These are phyloP conservation scores for Singerocomus inundabilis DNA, from an alignment of 1,284 basidiomycete species.

Conservation along the genomic window DNA sequence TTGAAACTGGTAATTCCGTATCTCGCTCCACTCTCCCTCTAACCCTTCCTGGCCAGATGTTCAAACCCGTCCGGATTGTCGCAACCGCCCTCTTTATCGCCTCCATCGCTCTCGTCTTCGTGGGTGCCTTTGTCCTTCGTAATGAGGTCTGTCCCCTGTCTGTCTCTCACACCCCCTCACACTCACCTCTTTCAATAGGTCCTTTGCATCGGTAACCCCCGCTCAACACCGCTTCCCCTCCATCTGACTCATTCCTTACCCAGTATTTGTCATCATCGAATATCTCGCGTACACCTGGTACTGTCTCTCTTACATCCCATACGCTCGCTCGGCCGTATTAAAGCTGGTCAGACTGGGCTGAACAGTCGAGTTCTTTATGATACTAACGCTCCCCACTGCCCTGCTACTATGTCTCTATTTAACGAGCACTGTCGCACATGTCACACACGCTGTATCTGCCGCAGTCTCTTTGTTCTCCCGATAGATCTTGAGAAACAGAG, in stretches of 20 bases:
- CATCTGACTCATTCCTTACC: constrained; percentile 5
- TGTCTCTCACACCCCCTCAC: constrained; percentile 5
- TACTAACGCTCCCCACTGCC: constrained; percentile 6
- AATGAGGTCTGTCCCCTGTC: constrained; percentile 55
- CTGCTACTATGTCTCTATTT: not conserved
- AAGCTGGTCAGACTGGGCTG: constrained; percentile 58
- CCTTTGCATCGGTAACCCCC: constrained; percentile 46
- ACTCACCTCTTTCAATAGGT: constrained; percentile 35
- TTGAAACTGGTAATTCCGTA: constrained; percentile 62
- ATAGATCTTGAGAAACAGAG: no score
- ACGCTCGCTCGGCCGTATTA: constrained; percentile 72
- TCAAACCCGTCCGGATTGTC: constrained; percentile 86
- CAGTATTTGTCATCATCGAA: constrained; percentile 85
- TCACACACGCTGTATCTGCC: not conserved
- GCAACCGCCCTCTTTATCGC: constrained; percentile 80
- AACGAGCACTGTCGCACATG: not conserved
- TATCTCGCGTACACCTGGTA: constrained; percentile 87
- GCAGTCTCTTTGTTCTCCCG: no score
- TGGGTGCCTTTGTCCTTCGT: constrained; percentile 73
- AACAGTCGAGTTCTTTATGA: constrained; percentile 2
- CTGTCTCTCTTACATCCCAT: constrained; percentile 82
- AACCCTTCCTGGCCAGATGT: constrained; percentile 56
- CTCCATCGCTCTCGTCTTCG: constrained; percentile 76
- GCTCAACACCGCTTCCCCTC: not conserved
- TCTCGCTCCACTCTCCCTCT: not conserved